Evolutionary conservation across 257 asterid genomes (phyloP).

Genomic region (Rauvolfia tetraphylla): DNA sequence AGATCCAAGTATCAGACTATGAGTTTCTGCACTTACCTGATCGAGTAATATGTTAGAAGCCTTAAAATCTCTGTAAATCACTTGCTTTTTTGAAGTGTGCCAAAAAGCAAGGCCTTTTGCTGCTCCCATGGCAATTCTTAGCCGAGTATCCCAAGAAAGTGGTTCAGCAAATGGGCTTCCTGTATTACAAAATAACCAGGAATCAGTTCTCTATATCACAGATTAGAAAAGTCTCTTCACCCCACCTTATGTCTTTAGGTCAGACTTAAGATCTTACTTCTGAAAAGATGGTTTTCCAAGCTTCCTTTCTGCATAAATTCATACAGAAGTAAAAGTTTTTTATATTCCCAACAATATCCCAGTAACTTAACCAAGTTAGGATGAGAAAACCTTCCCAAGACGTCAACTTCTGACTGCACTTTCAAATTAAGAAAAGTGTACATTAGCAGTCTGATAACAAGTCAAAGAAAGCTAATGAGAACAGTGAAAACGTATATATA

Average conservation of each 20-base stretch:
- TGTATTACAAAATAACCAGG: slow-evolving; percentile 13
- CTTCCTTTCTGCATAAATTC: slow-evolving; percentile 48
- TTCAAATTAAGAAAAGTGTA: slow-evolving; percentile 8
- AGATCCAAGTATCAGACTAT: too few species aligned
- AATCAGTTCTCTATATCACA: slow-evolving; percentile 7
- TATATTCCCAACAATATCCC: slow-evolving; percentile 43
- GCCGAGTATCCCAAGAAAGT: slow-evolving; percentile 39
- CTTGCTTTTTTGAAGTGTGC: slow-evolving; percentile 38
- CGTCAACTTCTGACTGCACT: slow-evolving; percentile 47
- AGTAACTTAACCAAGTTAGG: slow-evolving; percentile 43
- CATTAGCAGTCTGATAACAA: not conserved
- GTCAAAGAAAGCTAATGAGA: not conserved
- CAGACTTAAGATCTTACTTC: slow-evolving; percentile 32
- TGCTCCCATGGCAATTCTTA: slow-evolving; percentile 44
- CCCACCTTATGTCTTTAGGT: not conserved
- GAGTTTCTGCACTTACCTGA: slow-evolving; percentile 23
- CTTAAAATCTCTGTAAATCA: slow-evolving; percentile 48
- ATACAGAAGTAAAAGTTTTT: slow-evolving; percentile 40
- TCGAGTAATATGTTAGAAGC: slow-evolving; percentile 47
- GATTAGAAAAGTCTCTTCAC: not conserved
- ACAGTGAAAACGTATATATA: too few species aligned
- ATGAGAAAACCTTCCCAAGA: slow-evolving; percentile 48
- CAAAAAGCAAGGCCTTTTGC: slow-evolving; percentile 42
- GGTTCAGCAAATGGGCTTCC: slow-evolving; percentile 37
- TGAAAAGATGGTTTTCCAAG: slow-evolving; percentile 48